A percentile compares a stretch with the other conserved stretches of the same genome.
phyloP scores from a whole-genome alignment of 2,329 filamentous ascomycete species.

The Penicillium sp. region DNA sequence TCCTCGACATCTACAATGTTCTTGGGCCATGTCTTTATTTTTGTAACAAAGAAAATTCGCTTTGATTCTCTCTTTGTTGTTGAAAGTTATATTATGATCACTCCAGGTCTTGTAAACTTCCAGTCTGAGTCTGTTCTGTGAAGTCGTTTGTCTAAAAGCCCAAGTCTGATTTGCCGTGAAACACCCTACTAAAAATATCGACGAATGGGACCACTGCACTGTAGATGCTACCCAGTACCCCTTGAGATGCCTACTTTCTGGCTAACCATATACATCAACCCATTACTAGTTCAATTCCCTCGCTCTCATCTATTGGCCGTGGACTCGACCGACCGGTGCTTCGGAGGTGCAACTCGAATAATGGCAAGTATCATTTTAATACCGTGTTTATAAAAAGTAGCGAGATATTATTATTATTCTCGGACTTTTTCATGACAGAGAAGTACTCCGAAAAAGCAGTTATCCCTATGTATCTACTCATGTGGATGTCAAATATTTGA shows the following conservation, averaged over 20 bases:
- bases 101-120: not conserved
- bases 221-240: not conserved
- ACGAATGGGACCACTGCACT: not conserved
- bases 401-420: too few relatives aligned
- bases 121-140: not conserved
- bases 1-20: not conserved
- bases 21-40: too few relatives aligned
- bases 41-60: too few relatives aligned
- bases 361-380: not conserved
- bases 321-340: not conserved
- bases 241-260: not conserved
- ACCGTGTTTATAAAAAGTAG: too few relatives aligned
- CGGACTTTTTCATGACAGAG: too few relatives aligned
- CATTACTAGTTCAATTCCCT: not conserved
- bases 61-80: too few relatives aligned
- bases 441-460: too few relatives aligned
- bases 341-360: not conserved
- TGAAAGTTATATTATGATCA: not conserved
- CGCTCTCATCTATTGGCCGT: not conserved
- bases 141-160: constrained; percentile 1
- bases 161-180: not conserved
- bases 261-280: too few relatives aligned
- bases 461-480: too few relatives aligned
- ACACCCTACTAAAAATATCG: constrained; percentile 8
- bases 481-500: too few relatives aligned